Evolutionary conservation across 1,284 basidiomycete species (phyloP), one percentile per base, ranked within the genome.

Genomic region (Caloboletus firmus): DNA sequence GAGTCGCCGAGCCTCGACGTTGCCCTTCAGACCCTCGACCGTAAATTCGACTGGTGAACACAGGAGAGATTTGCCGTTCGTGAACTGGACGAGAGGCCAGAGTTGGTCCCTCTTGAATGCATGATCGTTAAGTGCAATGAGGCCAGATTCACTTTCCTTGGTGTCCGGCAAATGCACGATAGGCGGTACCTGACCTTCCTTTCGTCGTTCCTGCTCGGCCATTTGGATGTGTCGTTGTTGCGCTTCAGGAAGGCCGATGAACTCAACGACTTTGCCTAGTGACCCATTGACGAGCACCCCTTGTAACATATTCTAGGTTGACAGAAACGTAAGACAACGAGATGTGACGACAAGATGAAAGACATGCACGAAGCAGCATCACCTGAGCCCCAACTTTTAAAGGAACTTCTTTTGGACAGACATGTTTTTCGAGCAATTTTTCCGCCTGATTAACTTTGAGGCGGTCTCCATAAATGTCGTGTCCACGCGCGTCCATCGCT

Each of bases 221-320:
- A 71, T 64, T n/a, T 73, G 70, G 6, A 74, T 74, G n/a, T 72
- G 72, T 55, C 75, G 77, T 5, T 65, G 43, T 4, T 67, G 64
- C 1, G 79, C 76, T 37, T 85, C 82, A 12, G 73, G 70, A 48
- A 64, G 41, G n/a, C 56, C 59, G 40, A 62, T 59, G 65, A 96
- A 96, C 0, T 79, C 82, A 8, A 87, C 67, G 20, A 98, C 83
- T 46, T 79, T 82, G 17, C 95, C 95, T 67, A 95, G 82, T 15
- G 88, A 92, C 0, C 95, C 95, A 63, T 98, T 98, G 53, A 96
- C 95, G 0, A 98, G 80, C 15, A 70, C 18, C 52, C 76, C 52
- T 79, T 81, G 65, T 71, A 45, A 73, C 37, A 79, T 72, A 53
- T 86, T 85, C 73, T 85, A 37, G 2, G 39, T 48, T 18, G 36